Conservation (phyloP, 208 protist genomes). For the Acanthamoeba lenticulata region DNA sequence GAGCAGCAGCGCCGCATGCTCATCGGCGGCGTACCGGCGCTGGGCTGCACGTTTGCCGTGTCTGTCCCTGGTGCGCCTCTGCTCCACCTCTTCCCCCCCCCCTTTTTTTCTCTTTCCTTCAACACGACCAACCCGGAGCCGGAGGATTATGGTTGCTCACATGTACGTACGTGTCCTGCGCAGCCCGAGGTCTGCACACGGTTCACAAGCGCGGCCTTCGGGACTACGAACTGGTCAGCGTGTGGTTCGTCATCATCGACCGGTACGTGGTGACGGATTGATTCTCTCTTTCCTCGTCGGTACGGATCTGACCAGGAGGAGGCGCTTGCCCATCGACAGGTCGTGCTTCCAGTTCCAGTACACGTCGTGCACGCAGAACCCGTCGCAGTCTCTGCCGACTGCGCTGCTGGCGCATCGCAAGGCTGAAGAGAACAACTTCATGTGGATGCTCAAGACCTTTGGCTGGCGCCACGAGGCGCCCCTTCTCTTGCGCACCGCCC, state of each 20-base stretch:
- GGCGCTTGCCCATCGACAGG: neutral
- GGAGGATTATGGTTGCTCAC: too few species aligned
- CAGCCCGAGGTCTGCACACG: neutral
- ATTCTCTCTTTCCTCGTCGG: neutral
- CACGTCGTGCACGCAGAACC: neutral
- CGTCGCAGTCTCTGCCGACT: neutral
- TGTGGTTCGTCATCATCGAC: neutral
- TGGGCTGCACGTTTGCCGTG: neutral
- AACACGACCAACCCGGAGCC: too few species aligned
- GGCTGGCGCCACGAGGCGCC: neutral
- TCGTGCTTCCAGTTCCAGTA: conserved; percentile 29
- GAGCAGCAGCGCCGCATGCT: neutral
- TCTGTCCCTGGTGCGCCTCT: neutral
- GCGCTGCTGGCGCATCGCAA: neutral
- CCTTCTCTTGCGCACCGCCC: too few species aligned
- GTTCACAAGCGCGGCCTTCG: neutral
- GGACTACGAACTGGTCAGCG: neutral
- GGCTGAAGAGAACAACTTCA: neutral
- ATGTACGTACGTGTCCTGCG: too few species aligned
- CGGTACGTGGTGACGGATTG: neutral
- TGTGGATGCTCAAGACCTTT: neutral
- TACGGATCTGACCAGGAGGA: neutral
- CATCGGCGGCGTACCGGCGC: neutral
- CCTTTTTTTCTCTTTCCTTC: neutral
- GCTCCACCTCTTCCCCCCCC: neutral